Base-by-base conservation (phyloP, 2,329 filamentous ascomycete species). In the Botrytis hyacinthi region DNA sequence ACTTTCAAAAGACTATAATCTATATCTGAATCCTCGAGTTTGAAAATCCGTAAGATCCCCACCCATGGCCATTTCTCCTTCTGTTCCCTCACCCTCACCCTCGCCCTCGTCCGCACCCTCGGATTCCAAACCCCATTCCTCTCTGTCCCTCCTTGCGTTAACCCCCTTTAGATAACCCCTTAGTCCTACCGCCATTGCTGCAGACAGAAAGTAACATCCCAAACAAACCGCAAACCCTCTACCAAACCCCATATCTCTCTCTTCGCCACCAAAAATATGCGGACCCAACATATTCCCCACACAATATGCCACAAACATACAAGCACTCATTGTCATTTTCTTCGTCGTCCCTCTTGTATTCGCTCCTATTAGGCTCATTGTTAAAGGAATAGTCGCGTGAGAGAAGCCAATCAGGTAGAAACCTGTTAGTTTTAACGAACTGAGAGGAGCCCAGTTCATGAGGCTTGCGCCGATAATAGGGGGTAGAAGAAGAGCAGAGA, bases 291-390 rank as follows among this genome's bases (percentile, higher is more conserved):
- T 80, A 48, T 80, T 81, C 2, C 79, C 80, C 3, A 77, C 75
- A 62, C 79, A 77, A 35, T 74, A 76, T 3, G 76, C 75, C 9
- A 77, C 59, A 46, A 77, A 77, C 32, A 77, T 63, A 22, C 73
- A 62, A 8, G 79, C 79, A 10, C 76, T 79, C 22, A 78, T 76
- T 8, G 80, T 80, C 76, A 80, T 80, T 70, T 81, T 81, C 72
- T 81, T 81, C 4, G 80, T 81, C n/a, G 78, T 76, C 14, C 76
- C 80, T 65, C 76, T 79, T 66, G 77, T 77, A 67, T 81, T 81
- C 5, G 79, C 77, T 9, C 76, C 77, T 12, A 80, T 76, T 46
- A 81, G 78, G 59, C 78, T 77, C n/a, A 82, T 75, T 29, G 78
- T 77, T 42, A 81, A 59, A 1, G 80, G 80, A 16, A 81, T 77